These are phyloP conservation scores for Fusarium phyllophilum DNA, from an alignment of 2,329 filamentous ascomycete species.

Conservation along the genomic window DNA sequence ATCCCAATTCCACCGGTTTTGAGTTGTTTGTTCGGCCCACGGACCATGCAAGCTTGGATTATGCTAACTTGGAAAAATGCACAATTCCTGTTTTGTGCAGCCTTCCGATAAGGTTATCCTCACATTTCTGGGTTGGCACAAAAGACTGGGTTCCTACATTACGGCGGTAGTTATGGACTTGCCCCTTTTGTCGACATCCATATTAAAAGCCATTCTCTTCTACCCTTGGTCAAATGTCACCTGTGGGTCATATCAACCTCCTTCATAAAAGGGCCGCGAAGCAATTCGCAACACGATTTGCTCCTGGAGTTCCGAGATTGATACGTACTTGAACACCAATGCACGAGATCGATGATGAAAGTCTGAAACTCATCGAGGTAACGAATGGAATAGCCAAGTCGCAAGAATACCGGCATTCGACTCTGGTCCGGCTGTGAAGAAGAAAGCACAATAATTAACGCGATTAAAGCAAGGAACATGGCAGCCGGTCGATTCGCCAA, in stretches of 20 bases:
- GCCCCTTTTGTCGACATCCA: conserved; percentile 23
- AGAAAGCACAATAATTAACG: conserved; percentile 1
- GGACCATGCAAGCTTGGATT: not conserved
- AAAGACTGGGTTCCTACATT: conserved; percentile 34
- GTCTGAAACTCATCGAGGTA: not conserved
- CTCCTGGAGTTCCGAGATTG: conserved; percentile 1
- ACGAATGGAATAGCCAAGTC: not conserved
- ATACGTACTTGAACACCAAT: conserved; percentile 7
- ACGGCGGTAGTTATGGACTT: conserved; percentile 13
- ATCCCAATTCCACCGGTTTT: not conserved
- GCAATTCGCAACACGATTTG: conserved; percentile 28
- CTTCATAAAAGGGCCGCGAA: conserved; percentile 37
- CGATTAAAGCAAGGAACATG: conserved; percentile 9
- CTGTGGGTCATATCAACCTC: conserved; percentile 29
- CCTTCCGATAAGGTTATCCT: conserved; percentile 22
- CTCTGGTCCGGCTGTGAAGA: conserved; percentile 1
- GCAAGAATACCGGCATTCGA: not conserved
- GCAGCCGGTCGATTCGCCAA: conserved; percentile 13
- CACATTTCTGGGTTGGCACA: conserved; percentile 13
- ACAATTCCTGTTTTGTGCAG: conserved; percentile 29
- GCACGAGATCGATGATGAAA: conserved; percentile 10
- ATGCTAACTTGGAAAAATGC: not conserved
- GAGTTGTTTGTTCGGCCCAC: not conserved
- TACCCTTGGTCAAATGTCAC: conserved; percentile 21
- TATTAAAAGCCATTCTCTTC: conserved; percentile 2